Evolutionary conservation across 495 filamentous ascomycete genomes (phyloP), one percentile per base, ranked within the genome.

Genomic region (Aspergillus steynii): DNA sequence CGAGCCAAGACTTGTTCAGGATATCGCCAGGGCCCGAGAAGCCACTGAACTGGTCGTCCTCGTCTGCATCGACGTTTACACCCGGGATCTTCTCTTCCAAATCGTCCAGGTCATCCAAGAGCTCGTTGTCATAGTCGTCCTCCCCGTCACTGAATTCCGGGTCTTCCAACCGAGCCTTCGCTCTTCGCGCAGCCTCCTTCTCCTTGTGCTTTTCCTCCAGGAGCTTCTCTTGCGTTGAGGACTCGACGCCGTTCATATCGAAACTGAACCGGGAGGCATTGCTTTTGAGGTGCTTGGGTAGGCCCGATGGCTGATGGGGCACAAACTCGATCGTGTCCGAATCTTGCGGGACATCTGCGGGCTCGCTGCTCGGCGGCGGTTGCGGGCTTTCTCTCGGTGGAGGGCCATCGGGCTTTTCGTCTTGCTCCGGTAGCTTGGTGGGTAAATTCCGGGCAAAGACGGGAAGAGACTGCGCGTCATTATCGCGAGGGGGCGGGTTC

Each of bases 251-350:
- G 26, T 74, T 79, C 83, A 96, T 90, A 67, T 97, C 92, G 66
- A 97, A 97, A 68, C 92, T 96, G 65, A 97, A 96, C 9, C 93
- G 80, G 2, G 91, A 96, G 0, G 92, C 90, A 56, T 88, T 94
- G 71, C 91, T 94, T 64, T 89, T 93, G 71, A 93, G 87, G 71
- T 93, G 91, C 64, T 80, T 89, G 0, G 90, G 90, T 45, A 83
- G 53, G 5, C 69, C 80, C 32, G 75, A 71, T 37, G 68, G 68
- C n/a, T 72, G 71, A 20, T 74, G 75, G 0, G 75, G 68, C 69
- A 76, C 64, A 71, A 80, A 60, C 60, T 77, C 70, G 63, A 76
- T 69, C 0, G 65, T 71, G 63, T 78, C 77, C 54, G 63, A 61
- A 26, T 77, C 79, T 65, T 61, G 72, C 46, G 31, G 25, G 29